Percentiles rank a stretch among this genome's conserved stretches.
Conservation (phyloP, 2,329 filamentous ascomycete genomes). For the Pleomassaria siparia region DNA sequence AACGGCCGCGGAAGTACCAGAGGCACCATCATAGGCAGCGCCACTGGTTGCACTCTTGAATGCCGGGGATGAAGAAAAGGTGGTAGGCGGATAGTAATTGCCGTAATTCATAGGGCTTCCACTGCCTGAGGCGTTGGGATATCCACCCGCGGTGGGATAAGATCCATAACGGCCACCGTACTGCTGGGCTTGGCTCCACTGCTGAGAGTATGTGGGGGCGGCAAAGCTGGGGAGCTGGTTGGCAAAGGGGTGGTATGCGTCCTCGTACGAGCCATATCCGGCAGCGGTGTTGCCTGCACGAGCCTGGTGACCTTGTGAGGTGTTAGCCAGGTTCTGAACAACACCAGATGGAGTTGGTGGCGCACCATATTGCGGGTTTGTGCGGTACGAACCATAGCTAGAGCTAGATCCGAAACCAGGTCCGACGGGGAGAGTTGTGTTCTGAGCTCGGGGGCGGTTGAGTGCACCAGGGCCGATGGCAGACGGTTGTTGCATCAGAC, state of each 20-base stretch:
- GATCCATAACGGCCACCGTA: slow-evolving; percentile 24
- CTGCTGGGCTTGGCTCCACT: slow-evolving; percentile 24
- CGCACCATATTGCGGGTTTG: slow-evolving; percentile 33
- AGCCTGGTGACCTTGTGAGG: slow-evolving; percentile 11
- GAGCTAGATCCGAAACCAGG: slow-evolving; percentile 36
- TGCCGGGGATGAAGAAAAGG: slow-evolving; percentile 24
- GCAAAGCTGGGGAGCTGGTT: slow-evolving; percentile 32
- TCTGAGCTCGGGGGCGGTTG: slow-evolving; percentile 21
- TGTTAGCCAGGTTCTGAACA: background rate
- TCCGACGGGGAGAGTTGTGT: slow-evolving; percentile 29
- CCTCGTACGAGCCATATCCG: slow-evolving; percentile 24
- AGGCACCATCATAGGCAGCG: slow-evolving; percentile 25
- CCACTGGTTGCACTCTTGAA: slow-evolving; percentile 23
- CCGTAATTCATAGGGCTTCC: slow-evolving; percentile 37
- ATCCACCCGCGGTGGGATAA: slow-evolving; percentile 17
- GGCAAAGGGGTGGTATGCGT: slow-evolving; percentile 28
- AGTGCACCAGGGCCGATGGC: slow-evolving; percentile 43
- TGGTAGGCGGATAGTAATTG: slow-evolving; percentile 32
- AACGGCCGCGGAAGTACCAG: slow-evolving; percentile 11
- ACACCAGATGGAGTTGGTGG: slow-evolving; percentile 2
- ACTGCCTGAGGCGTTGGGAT: slow-evolving; percentile 23
- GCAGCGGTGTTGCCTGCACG: slow-evolving; percentile 7
- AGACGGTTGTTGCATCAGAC: slow-evolving; percentile 38
- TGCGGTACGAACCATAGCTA: no score
- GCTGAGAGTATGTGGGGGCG: slow-evolving; percentile 23